Percentiles rank a stretch among this genome's conserved stretches.
Conservation (phyloP, 345 rosid species). For the Raphanus sativus region DNA sequence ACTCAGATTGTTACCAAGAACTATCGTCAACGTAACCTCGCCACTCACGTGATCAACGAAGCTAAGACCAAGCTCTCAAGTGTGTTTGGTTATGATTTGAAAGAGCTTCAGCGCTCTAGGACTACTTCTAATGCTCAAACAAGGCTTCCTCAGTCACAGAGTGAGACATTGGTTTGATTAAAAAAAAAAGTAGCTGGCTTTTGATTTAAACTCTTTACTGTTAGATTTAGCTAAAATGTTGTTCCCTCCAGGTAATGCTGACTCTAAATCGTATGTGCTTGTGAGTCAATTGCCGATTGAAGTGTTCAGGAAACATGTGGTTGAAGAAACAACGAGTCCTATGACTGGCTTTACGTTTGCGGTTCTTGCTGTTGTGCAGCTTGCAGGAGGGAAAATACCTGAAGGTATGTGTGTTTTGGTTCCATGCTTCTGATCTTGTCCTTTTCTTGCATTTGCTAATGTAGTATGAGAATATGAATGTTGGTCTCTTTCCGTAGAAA, state of each 20-base stretch:
- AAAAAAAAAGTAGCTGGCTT: background rate
- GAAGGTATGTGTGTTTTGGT: slow-evolving; percentile 54
- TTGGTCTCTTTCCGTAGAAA: slow-evolving; percentile 44
- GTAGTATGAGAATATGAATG: background rate
- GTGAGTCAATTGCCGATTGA: slow-evolving; percentile 69
- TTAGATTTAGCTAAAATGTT: background rate
- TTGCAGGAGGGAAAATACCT: slow-evolving; percentile 75
- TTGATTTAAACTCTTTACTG: background rate
- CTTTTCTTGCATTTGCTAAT: background rate
- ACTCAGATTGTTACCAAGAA: slow-evolving; percentile 78
- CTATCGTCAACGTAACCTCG: slow-evolving; percentile 63
- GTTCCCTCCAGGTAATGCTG: slow-evolving; percentile 46
- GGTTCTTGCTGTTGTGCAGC: slow-evolving; percentile 69
- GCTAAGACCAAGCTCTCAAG: slow-evolving; percentile 63
- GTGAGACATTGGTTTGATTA: slow-evolving; percentile 32
- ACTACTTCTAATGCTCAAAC: slow-evolving; percentile 51
- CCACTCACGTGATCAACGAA: slow-evolving; percentile 64
- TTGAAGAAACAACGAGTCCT: slow-evolving; percentile 42
- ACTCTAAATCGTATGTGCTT: slow-evolving; percentile 75
- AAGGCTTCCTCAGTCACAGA: slow-evolving; percentile 56
- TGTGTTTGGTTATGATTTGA: slow-evolving; percentile 72
- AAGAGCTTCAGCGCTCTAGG: slow-evolving; percentile 76
- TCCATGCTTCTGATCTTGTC: background rate
- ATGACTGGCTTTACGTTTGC: slow-evolving; percentile 75
- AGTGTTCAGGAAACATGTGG: slow-evolving; percentile 48